Percentiles rank a stretch among this genome's conserved stretches.
These are phyloP conservation scores for Candida andamanensis DNA, from an alignment of 805 yeast genomes.

Conservation along the genomic window DNA sequence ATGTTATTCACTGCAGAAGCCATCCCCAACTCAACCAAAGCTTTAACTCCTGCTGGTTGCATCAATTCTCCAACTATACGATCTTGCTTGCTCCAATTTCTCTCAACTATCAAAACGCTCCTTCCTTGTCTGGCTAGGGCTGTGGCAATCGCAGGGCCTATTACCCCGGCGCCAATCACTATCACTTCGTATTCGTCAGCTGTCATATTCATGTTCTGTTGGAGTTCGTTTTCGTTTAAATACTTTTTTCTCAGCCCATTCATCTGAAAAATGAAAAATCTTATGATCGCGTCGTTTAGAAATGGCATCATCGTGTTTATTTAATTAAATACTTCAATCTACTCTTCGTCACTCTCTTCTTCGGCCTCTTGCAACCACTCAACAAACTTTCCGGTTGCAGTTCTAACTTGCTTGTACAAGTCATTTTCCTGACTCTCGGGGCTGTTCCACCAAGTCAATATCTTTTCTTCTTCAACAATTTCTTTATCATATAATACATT, in stretches of 20 bases:
- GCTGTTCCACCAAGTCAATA: slow-evolving; percentile 77
- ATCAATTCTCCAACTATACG: slow-evolving; percentile 95
- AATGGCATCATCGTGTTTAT: neutral
- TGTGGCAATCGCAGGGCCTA: slow-evolving; percentile 90
- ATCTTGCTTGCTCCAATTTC: slow-evolving; percentile 91
- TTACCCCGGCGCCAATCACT: slow-evolving; percentile 97
- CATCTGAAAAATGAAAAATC: slow-evolving; percentile 4
- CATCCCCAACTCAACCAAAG: slow-evolving; percentile 80
- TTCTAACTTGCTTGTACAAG: slow-evolving; percentile 45
- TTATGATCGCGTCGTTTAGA: slow-evolving; percentile 4
- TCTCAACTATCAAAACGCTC: slow-evolving; percentile 70
- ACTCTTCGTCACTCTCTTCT: slow-evolving; percentile 36
- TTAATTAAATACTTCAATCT: neutral
- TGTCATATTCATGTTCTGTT: neutral
- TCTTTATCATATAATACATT: slow-evolving; percentile 75
- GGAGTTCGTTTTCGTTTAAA: neutral
- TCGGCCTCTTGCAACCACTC: slow-evolving; percentile 85
- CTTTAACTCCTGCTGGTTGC: slow-evolving; percentile 95
- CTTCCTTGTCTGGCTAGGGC: slow-evolving; percentile 89
- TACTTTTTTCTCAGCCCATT: too few relatives aligned
- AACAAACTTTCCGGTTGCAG: slow-evolving; percentile 65
- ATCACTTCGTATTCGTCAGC: slow-evolving; percentile 60
- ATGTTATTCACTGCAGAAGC: slow-evolving; percentile 65
- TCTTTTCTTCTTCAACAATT: slow-evolving; percentile 73
- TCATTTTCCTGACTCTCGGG: slow-evolving; percentile 30